phyloP scores from a whole-genome alignment of 2,329 filamentous ascomycete genomes.

The Fusarium luffae region DNA sequence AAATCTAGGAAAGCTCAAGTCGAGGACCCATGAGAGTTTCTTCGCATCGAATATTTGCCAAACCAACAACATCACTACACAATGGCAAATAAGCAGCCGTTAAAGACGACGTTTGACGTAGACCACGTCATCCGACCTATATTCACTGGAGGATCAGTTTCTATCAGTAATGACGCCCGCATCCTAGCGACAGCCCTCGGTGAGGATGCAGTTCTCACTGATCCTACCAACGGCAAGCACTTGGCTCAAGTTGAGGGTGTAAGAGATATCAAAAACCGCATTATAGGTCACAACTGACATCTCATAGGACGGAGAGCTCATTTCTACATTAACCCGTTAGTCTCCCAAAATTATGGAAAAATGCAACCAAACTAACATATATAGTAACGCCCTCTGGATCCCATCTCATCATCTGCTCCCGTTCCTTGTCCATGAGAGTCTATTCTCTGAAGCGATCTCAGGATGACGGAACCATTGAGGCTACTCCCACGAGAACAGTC shows the following conservation, averaged over 20 bases:
- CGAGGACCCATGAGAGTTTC: constrained; percentile 36
- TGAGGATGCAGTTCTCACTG: constrained; percentile 89
- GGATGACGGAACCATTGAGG: constrained; percentile 67
- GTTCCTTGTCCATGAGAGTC: constrained; percentile 95
- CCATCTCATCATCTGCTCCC: constrained; percentile 90
- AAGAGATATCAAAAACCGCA: constrained; percentile 39
- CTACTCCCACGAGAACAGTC: constrained; percentile 79
- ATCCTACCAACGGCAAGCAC: constrained; percentile 84
- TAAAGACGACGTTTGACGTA: constrained; percentile 91
- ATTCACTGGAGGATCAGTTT: constrained; percentile 89
- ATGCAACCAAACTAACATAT: constrained; percentile 26
- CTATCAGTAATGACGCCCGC: constrained; percentile 82
- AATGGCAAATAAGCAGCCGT: constrained; percentile 70
- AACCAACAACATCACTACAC: constrained; percentile 26
- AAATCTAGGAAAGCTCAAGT: constrained; percentile 36
- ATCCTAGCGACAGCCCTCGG: constrained; percentile 90
- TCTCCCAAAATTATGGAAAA: neutral
- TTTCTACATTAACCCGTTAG: constrained; percentile 77
- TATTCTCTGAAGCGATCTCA: constrained; percentile 75
- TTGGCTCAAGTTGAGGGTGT: constrained; percentile 90
- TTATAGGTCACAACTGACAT: constrained; percentile 31
- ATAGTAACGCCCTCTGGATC: constrained; percentile 87
- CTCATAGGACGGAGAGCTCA: constrained; percentile 77
- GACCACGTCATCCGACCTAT: constrained; percentile 88
- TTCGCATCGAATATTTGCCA: constrained; percentile 35